Percentiles rank a stretch among this genome's conserved stretches.
Evolutionary conservation across 2,329 filamentous ascomycete genomes (phyloP).

Genomic region (Penicillium freii): DNA sequence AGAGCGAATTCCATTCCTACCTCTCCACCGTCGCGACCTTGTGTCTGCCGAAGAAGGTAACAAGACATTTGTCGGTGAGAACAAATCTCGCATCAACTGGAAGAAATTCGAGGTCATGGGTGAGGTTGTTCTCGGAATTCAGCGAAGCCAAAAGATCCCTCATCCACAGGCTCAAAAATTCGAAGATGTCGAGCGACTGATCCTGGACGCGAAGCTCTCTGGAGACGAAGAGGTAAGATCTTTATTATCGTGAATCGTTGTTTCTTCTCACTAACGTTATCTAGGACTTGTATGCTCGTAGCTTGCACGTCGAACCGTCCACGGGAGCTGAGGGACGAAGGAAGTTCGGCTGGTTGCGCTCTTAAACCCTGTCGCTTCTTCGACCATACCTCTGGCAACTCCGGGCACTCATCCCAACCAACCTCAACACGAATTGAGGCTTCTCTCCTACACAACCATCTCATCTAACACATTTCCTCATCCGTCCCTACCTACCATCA

Average conservation of each 20-base stretch:
- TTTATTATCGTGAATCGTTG: not conserved
- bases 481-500: not conserved
- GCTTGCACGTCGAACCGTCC: conserved; percentile 54
- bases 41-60: conserved; percentile 92
- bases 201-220: conserved; percentile 77
- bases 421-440: not conserved
- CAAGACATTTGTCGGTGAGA: conserved; percentile 75
- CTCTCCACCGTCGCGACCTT: conserved; percentile 82
- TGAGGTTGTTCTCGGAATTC: conserved; percentile 84
- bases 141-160: conserved; percentile 82
- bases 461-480: not conserved
- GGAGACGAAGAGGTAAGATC: conserved; percentile 80
- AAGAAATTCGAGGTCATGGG: conserved; percentile 96
- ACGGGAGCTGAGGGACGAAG: conserved; percentile 38
- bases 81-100: conserved; percentile 84
- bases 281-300: conserved; percentile 60
- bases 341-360: conserved; percentile 46
- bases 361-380: conserved; percentile 20
- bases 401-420: not conserved
- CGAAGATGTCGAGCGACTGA: conserved; percentile 68
- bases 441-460: not conserved
- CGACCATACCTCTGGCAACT: not conserved
- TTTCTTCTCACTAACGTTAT: conserved; percentile 8
- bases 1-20: conserved; percentile 89
- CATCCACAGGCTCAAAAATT: conserved; percentile 71